phyloP scores from a whole-genome alignment of 805 yeast species.

The Yamadazyma laniorum region DNA sequence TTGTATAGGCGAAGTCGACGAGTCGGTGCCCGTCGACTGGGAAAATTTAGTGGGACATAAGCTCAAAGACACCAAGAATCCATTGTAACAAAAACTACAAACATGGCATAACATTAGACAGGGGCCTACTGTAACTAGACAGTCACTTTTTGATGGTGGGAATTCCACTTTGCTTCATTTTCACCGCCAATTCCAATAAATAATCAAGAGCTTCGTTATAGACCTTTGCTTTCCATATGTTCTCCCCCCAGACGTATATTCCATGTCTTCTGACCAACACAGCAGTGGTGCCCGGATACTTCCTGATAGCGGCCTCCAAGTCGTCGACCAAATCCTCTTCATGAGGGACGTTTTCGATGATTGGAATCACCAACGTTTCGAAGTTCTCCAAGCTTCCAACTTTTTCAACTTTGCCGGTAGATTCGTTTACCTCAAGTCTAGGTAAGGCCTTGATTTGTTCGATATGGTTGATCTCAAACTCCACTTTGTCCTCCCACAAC shows the following conservation, averaged over 20 bases:
- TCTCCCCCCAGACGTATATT: constrained; percentile 94
- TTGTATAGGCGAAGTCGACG: constrained; percentile 49
- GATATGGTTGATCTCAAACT: constrained; percentile 72
- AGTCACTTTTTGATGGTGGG: constrained; percentile 40
- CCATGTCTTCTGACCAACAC: constrained; percentile 92
- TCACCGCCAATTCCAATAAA: constrained; percentile 77
- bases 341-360: constrained; percentile 84
- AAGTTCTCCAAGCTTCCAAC: constrained; percentile 69
- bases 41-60: constrained; percentile 27
- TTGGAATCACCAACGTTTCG: constrained; percentile 81
- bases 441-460: constrained; percentile 96
- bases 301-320: constrained; percentile 59
- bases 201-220: constrained; percentile 93
- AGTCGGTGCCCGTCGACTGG: constrained; percentile 38
- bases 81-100: constrained; percentile 5
- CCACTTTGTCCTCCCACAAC: constrained; percentile 57
- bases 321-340: constrained; percentile 79
- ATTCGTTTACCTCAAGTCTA: constrained; percentile 30
- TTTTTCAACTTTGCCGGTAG: constrained; percentile 44
- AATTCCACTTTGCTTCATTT: constrained; percentile 72
- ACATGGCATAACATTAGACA: no score
- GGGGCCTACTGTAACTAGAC: no score
- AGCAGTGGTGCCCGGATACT: constrained; percentile 78
- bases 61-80: constrained; percentile 39
- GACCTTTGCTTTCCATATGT: constrained; percentile 88